Percentiles rank a stretch among this genome's conserved stretches.
These are phyloP conservation scores for Stephanodiscus minutulus DNA, from an alignment of 108 stramenopile genomes.

Conservation along the genomic window DNA sequence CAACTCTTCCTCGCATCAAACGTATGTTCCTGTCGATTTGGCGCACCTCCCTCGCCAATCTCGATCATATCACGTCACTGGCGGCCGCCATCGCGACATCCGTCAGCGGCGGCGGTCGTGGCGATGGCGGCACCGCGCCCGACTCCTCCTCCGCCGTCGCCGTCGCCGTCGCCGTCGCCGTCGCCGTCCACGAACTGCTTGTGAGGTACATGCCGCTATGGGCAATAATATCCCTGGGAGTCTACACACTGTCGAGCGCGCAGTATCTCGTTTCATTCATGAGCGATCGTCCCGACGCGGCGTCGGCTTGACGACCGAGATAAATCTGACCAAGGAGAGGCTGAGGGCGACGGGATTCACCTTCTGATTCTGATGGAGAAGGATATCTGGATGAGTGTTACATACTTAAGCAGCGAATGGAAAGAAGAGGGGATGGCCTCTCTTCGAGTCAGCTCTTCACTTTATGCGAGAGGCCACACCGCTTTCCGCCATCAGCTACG, in stretches of 20 bases:
- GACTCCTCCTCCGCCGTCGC: background rate
- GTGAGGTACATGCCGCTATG: constrained; percentile 67
- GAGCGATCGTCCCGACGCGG: constrained; percentile 71
- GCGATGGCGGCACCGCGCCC: background rate
- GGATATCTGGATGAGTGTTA: too few relatives aligned
- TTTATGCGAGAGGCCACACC: too few relatives aligned
- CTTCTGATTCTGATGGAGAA: too few relatives aligned
- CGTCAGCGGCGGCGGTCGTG: too few relatives aligned
- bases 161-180: too few relatives aligned
- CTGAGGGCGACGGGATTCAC: constrained; percentile 61
- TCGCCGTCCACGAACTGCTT: constrained; percentile 8
- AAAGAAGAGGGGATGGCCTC: too few relatives aligned
- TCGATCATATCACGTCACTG: constrained; percentile 7
- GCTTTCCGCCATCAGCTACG: too few relatives aligned
- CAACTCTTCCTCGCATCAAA: constrained; percentile 61
- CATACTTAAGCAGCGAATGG: too few relatives aligned
- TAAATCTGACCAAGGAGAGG: constrained; percentile 65
- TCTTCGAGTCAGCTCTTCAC: too few relatives aligned
- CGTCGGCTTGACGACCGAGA: constrained; percentile 57
- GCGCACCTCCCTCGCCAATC: constrained; percentile 39
- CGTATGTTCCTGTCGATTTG: constrained; percentile 57
- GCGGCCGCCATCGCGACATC: background rate
- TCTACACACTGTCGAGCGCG: constrained; percentile 68
- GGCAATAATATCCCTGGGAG: constrained; percentile 53
- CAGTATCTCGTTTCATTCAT: constrained; percentile 54